These are phyloP conservation scores for Phytophthora crassamura DNA, from an alignment of 352 stramenopile genomes.

Conservation along the genomic window DNA sequence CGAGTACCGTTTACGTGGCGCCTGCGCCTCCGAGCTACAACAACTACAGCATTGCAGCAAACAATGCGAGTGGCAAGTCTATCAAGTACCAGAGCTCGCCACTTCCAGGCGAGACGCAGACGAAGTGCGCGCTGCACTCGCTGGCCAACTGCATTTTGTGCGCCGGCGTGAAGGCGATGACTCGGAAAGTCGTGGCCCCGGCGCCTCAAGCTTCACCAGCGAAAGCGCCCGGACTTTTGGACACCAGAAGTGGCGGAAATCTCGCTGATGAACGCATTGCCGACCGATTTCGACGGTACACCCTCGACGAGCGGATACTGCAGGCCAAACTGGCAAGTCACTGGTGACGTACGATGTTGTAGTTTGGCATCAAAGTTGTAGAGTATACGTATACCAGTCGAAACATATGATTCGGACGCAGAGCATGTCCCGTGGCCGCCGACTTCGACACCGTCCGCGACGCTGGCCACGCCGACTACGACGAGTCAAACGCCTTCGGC, in stretches of 20 bases:
- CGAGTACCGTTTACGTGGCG: neutral
- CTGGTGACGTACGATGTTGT: slow-evolving; percentile 4
- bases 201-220: slow-evolving; percentile 16
- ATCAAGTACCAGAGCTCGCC: neutral
- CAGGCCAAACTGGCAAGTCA: slow-evolving; percentile 14
- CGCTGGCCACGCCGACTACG: neutral
- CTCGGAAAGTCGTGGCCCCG: slow-evolving; percentile 22
- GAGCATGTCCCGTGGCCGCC: slow-evolving; percentile 7
- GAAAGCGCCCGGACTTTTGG: slow-evolving; percentile 5
- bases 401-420: too few species aligned
- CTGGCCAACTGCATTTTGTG: slow-evolving; percentile 82
- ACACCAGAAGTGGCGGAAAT: slow-evolving; percentile 4
- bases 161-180: slow-evolving; percentile 43
- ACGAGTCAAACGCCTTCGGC: slow-evolving; percentile 12
- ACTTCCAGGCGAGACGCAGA: slow-evolving; percentile 1
- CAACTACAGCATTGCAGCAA: slow-evolving; percentile 9
- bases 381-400: too few species aligned
- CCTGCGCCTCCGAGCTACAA: neutral
- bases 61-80: neutral
- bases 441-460: neutral
- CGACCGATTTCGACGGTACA: slow-evolving; percentile 40
- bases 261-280: slow-evolving; percentile 10
- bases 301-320: slow-evolving; percentile 40
- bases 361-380: too few species aligned
- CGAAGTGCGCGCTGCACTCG: slow-evolving; percentile 60